A percentile compares a stretch with the other conserved stretches of the same genome.
Evolutionary conservation across 495 filamentous ascomycete genomes (phyloP).

Genomic region (Astrothelium macrocarpum): DNA sequence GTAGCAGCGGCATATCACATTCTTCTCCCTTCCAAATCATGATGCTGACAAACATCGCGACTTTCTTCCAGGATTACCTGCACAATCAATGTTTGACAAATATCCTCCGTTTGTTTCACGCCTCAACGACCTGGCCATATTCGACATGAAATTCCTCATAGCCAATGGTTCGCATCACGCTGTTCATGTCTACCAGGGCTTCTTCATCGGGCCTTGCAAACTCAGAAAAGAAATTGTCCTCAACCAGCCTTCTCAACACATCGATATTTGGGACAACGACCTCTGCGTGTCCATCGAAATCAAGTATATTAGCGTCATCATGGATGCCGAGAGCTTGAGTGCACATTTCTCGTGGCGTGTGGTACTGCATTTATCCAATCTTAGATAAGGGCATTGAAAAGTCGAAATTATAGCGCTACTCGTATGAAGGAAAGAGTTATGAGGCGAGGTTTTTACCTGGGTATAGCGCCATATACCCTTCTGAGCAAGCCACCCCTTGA

Average conservation of each 20-base stretch:
- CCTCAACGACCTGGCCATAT: background rate
- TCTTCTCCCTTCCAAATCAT: background rate
- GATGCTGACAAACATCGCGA: background rate
- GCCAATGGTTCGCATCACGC: background rate
- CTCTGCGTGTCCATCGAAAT: background rate
- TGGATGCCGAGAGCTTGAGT: background rate
- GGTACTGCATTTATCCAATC: background rate
- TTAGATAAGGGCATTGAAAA: background rate
- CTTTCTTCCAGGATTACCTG: background rate
- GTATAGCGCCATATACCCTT: background rate
- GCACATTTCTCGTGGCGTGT: background rate
- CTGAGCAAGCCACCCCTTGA: background rate
- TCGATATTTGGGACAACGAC: conserved; percentile 1
- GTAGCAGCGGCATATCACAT: background rate
- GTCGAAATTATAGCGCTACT: background rate
- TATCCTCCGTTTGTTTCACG: background rate
- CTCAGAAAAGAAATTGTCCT: background rate
- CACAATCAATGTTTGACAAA: background rate
- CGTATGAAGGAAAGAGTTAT: background rate
- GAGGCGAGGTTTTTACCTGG: background rate
- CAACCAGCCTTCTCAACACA: background rate
- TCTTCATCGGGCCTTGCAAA: background rate
- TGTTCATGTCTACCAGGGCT: background rate
- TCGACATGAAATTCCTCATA: conserved; percentile 2
- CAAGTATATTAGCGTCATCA: background rate